Percentiles rank a stretch among this genome's conserved stretches.
These are phyloP conservation scores for Ophiostoma tasmaniense DNA, from an alignment of 2,329 filamentous ascomycete species.

Conservation along the genomic window DNA sequence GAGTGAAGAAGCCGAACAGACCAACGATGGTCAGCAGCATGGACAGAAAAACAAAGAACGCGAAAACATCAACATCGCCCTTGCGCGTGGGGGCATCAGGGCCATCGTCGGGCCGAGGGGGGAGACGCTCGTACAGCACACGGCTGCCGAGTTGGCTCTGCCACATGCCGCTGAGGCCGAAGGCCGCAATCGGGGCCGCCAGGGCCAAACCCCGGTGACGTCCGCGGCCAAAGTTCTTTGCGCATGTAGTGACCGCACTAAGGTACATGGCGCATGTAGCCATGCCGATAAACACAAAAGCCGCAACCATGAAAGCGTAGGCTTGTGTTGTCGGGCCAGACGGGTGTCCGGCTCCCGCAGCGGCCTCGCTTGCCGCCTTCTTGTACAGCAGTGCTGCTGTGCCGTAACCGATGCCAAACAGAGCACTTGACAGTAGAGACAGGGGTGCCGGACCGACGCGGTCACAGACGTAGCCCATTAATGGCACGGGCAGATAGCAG, in stretches of 20 bases:
- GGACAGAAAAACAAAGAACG: constrained; percentile 80
- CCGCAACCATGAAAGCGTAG: constrained; percentile 73
- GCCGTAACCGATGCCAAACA: constrained; percentile 76
- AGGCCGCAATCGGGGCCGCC: constrained; percentile 82
- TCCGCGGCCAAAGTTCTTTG: constrained; percentile 93
- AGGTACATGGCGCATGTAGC: constrained; percentile 87
- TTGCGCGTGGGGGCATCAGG: constrained; percentile 27
- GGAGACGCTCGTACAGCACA: constrained; percentile 60
- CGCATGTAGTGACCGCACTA: constrained; percentile 83
- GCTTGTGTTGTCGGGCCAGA: constrained; percentile 43
- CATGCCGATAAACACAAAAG: constrained; percentile 74
- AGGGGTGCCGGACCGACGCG: constrained; percentile 72
- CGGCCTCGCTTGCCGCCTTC: constrained; percentile 33
- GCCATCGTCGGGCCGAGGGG: constrained; percentile 50
- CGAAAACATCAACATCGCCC: constrained; percentile 64
- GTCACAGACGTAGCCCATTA: constrained; percentile 88
- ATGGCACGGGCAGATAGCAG: constrained; percentile 83
- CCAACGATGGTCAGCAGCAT: constrained; percentile 63
- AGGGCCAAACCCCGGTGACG: constrained; percentile 82
- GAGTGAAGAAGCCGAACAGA: constrained; percentile 60
- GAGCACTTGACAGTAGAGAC: constrained; percentile 58
- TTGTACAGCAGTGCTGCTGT: constrained; percentile 72
- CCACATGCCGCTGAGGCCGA: constrained; percentile 94
- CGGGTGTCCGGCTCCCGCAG: constrained; percentile 17
- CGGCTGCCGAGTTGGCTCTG: constrained; percentile 79